phyloP scores from a whole-genome alignment of 2,329 filamentous ascomycete genomes.

The Fusarium udum region DNA sequence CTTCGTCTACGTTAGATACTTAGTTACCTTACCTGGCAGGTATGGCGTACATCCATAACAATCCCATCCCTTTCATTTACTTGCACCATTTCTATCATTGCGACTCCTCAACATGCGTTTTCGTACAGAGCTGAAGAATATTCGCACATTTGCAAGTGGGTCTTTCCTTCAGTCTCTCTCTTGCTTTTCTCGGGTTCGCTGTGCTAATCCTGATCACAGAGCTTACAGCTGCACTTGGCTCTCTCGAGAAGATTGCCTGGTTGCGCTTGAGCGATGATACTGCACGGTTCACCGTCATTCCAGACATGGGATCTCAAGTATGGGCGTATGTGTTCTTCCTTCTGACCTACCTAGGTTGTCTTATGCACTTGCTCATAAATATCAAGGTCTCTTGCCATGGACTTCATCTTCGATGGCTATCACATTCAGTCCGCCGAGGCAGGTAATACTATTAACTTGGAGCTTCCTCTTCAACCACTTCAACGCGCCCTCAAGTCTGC shows the following conservation, averaged over 20 bases:
- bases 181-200: background rate
- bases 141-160: constrained; percentile 71
- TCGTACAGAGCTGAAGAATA: constrained; percentile 72
- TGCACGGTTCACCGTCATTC: constrained; percentile 94
- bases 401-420: constrained; percentile 89
- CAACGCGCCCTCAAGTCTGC: constrained; percentile 93
- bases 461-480: constrained; percentile 87
- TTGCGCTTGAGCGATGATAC: constrained; percentile 86
- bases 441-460: constrained; percentile 93
- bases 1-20: background rate
- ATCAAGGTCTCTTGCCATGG: constrained; percentile 68
- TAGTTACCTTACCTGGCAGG: background rate
- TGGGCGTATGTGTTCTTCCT: constrained; percentile 75
- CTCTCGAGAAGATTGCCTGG: constrained; percentile 87
- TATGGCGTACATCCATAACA: background rate
- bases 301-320: constrained; percentile 93
- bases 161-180: background rate
- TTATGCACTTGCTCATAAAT: constrained; percentile 5
- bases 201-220: constrained; percentile 53
- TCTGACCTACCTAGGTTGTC: background rate
- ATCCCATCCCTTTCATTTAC: background rate
- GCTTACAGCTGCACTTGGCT: constrained; percentile 70
- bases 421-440: constrained; percentile 84
- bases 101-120: constrained; percentile 64
- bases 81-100: background rate